Conservation (phyloP, 2,329 filamentous ascomycete genomes). For the Diaporthe longicolla region DNA sequence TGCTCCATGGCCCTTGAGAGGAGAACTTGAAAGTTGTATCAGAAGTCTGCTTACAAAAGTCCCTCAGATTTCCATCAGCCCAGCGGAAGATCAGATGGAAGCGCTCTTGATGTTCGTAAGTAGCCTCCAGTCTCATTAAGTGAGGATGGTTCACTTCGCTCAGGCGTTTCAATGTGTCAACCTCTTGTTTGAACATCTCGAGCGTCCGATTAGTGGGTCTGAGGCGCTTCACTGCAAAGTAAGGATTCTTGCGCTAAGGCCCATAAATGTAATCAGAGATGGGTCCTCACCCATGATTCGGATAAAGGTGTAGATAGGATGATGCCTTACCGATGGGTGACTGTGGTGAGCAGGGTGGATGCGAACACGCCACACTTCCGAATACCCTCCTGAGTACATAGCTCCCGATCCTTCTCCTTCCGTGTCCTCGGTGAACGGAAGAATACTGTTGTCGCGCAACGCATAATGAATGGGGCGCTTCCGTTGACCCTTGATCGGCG, state of each 20-base stretch:
- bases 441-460: not conserved
- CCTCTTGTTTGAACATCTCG: conserved; percentile 27
- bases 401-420: not conserved
- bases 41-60: not conserved
- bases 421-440: conserved; percentile 24
- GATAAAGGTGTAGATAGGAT: not conserved
- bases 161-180: conserved; percentile 27
- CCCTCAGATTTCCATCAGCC: conserved; percentile 34
- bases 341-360: conserved; percentile 33
- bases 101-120: not conserved
- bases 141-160: conserved; percentile 25
- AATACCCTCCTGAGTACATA: conserved; percentile 19
- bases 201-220: not conserved
- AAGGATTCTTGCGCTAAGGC: conserved; percentile 13
- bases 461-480: conserved; percentile 12
- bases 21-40: too few relatives aligned
- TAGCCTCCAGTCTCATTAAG: conserved; percentile 30
- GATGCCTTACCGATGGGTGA: conserved; percentile 16
- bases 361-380: conserved; percentile 32
- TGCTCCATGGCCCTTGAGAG: too few relatives aligned
- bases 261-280: not conserved
- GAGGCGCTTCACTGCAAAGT: conserved; percentile 33
- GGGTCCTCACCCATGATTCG: not conserved
- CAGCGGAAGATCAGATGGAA: conserved; percentile 32
- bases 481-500: not conserved